These are phyloP conservation scores for Pestalotiopsis sp. DNA, from an alignment of 2,329 filamentous ascomycete genomes.

Conservation along the genomic window DNA sequence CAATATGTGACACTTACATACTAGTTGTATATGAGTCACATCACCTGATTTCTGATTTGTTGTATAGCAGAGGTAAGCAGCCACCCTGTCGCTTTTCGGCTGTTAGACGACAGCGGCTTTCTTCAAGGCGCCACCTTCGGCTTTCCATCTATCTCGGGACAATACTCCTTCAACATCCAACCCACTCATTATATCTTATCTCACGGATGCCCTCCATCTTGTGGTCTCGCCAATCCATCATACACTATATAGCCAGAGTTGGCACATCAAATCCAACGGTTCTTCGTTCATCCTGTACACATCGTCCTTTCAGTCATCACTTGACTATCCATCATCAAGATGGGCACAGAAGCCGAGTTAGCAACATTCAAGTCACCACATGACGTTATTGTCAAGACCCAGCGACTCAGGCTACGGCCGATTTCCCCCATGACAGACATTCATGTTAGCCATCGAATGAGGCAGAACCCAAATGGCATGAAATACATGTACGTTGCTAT, in stretches of 20 bases:
- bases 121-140: not conserved
- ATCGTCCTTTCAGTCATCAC: not conserved
- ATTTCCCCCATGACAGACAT: slow-evolving; percentile 7
- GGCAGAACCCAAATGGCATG: slow-evolving; percentile 1
- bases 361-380: slow-evolving; percentile 3
- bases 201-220: slow-evolving; percentile 11
- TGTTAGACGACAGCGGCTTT: not conserved
- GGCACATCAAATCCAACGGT: not conserved
- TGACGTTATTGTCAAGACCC: slow-evolving; percentile 1
- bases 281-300: not conserved
- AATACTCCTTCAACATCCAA: not conserved
- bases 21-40: not conserved
- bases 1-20: not conserved
- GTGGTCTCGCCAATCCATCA: not conserved
- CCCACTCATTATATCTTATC: not conserved
- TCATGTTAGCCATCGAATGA: slow-evolving; percentile 3
- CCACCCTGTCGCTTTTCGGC: not conserved
- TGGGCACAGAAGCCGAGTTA: slow-evolving; percentile 9
- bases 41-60: not conserved
- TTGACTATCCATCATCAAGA: not conserved
- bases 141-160: not conserved
- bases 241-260: not conserved
- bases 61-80: not conserved
- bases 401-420: slow-evolving; percentile 1
- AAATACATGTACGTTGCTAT: not conserved